These are phyloP conservation scores for Tripidium arundinaceum DNA, from an alignment of 202 grass and related monocot genomes.

Conservation along the genomic window DNA sequence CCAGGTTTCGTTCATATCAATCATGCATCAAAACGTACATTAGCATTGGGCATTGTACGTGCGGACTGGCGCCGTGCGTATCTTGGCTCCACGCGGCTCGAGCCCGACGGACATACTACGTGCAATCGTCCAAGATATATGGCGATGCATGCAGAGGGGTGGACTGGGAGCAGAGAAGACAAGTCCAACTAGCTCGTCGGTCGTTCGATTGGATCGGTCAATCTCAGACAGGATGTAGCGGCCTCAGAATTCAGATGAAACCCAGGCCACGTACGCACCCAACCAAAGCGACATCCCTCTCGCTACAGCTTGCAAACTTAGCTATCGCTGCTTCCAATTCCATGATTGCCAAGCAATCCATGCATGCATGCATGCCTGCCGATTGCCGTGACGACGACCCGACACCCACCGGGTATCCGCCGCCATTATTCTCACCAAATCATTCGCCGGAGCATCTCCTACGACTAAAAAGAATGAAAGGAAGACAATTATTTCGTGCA, in stretches of 20 bases:
- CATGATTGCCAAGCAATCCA: neutral
- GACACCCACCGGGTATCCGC: neutral
- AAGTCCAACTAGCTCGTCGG: neutral
- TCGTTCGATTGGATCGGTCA: too few relatives aligned
- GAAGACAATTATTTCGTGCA: too few relatives aligned
- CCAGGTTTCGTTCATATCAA: too few relatives aligned
- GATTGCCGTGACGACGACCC: constrained; percentile 18
- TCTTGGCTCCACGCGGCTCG: neutral
- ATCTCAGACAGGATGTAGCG: too few relatives aligned
- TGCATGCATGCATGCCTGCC: neutral
- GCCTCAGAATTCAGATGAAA: neutral
- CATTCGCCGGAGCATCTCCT: neutral
- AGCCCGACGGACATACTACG: too few relatives aligned
- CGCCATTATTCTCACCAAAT: neutral
- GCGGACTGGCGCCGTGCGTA: too few relatives aligned
- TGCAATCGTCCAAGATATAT: too few relatives aligned
- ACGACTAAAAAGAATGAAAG: too few relatives aligned
- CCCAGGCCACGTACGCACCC: neutral
- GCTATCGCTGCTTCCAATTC: neutral
- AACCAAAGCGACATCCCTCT: neutral
- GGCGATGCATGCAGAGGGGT: neutral
- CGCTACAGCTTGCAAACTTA: neutral
- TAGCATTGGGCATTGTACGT: too few relatives aligned
- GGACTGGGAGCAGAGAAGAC: neutral
- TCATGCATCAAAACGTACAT: too few relatives aligned